Base-by-base conservation (phyloP, 768 basidiomycete genomes). In the Glaciozyma martinii region DNA sequence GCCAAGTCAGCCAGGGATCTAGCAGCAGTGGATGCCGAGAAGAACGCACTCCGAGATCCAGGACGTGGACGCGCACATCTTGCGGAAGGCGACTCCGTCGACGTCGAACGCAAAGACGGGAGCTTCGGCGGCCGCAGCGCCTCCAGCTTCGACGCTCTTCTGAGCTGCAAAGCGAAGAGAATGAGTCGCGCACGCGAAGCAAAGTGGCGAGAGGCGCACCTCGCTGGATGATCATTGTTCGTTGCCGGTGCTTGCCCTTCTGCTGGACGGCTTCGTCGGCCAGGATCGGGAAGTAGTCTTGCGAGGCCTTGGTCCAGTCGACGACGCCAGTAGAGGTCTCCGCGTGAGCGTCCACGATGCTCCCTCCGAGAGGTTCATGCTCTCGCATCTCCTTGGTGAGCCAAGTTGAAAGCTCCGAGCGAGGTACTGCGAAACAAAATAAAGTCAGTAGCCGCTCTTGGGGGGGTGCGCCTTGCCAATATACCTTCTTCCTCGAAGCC, bases 51-150 rank as follows among this genome's bases (percentile, higher is more conserved):
- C 62, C n/a, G 62, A 60, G 19, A 70, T 59, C 69, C 69, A 70
- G 23, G 59, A 27, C 23, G 69, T 56, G 18, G 65, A 65, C 46
- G 62, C 29, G 16, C 59, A 56, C 60, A 71, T 56, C 0, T 27
- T 32, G 33, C 60, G 60, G 56, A 71, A 71, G 1, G 64, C 63
- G 23, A 52, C 49, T 3, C 64, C 70, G 25, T 71, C 70, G 40
- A 71, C 52, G n/a, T 71, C 70, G 49, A 71, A 44, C 5, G 69
- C 61, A 50, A 71, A 70, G 33, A 70, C 68, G 1, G 68, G 68
- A 0, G 68, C 68, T 6, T 57, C 53, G 4, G 62, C 57, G 1
- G 68, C 68, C 7, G 52, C 65, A 27, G 61, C 61, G 21, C 57
- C 61, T 1, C 62, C 60, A 16, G 43, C 42, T 25, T 66, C 68